Evolutionary conservation across 495 filamentous ascomycete species (phyloP).

Genomic region (Aspergillus diversus): DNA sequence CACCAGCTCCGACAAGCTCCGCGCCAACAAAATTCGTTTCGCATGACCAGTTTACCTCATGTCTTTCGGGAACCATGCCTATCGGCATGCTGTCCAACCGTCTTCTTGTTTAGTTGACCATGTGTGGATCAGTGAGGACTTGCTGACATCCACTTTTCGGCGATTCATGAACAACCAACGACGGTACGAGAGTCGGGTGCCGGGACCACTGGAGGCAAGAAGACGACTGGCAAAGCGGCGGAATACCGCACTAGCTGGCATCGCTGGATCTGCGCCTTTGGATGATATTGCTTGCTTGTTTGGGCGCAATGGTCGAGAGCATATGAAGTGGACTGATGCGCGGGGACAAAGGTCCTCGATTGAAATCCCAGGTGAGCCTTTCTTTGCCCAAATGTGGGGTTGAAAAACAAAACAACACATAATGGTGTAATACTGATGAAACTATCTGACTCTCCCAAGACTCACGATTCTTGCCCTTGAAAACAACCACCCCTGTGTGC

Average conservation of each 20-base stretch:
- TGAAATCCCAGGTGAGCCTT: constrained; percentile 31
- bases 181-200: constrained; percentile 57
- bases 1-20: constrained; percentile 5
- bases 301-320: constrained; percentile 49
- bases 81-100: constrained; percentile 41
- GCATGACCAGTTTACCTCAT: constrained; percentile 35
- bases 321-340: constrained; percentile 48
- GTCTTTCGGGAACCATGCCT: constrained; percentile 52
- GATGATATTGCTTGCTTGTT: constrained; percentile 48
- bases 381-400: neutral
- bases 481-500: constrained; percentile 16
- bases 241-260: constrained; percentile 50
- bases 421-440: neutral
- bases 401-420: too few species aligned
- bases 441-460: constrained; percentile 20
- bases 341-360: constrained; percentile 31
- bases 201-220: constrained; percentile 64
- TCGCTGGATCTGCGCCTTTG: constrained; percentile 30
- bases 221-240: constrained; percentile 54
- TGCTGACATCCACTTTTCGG: constrained; percentile 52
- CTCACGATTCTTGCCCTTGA: constrained; percentile 7
- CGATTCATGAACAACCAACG: constrained; percentile 48
- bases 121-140: constrained; percentile 60
- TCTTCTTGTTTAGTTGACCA: constrained; percentile 39
- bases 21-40: constrained; percentile 31